Conservation (phyloP, 2,329 filamentous ascomycete species). For the Aspergillus viridinutans region DNA sequence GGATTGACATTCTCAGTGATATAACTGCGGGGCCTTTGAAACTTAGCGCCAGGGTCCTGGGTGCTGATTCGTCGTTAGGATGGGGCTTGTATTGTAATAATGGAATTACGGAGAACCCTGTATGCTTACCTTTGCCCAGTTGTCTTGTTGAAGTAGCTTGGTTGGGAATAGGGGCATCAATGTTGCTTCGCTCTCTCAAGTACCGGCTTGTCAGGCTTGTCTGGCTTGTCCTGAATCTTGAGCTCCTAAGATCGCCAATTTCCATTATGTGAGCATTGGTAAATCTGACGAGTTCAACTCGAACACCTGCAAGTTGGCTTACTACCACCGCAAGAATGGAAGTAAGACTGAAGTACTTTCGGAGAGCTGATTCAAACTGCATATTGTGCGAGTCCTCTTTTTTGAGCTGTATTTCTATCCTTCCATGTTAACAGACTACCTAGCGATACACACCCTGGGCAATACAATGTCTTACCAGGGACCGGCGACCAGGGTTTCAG, state of each 20-base stretch:
- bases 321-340: neutral
- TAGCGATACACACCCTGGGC: too few relatives aligned
- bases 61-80: neutral
- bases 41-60: neutral
- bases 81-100: neutral
- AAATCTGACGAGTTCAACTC: too few relatives aligned
- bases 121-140: neutral
- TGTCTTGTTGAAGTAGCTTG: too few relatives aligned
- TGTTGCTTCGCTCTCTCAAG: neutral
- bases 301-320: neutral
- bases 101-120: neutral
- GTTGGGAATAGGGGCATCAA: neutral
- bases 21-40: neutral
- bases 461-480: neutral
- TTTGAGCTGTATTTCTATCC: too few relatives aligned
- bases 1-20: neutral
- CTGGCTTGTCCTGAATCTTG: too few relatives aligned
- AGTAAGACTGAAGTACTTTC: too few relatives aligned
- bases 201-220: neutral
- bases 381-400: too few relatives aligned
- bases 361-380: too few relatives aligned
- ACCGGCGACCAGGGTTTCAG: neutral
- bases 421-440: too few relatives aligned
- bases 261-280: neutral
- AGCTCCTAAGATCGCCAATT: neutral